Evolutionary conservation across 139 green algal genomes (phyloP).

Genomic region (Haematococcus sp.): DNA sequence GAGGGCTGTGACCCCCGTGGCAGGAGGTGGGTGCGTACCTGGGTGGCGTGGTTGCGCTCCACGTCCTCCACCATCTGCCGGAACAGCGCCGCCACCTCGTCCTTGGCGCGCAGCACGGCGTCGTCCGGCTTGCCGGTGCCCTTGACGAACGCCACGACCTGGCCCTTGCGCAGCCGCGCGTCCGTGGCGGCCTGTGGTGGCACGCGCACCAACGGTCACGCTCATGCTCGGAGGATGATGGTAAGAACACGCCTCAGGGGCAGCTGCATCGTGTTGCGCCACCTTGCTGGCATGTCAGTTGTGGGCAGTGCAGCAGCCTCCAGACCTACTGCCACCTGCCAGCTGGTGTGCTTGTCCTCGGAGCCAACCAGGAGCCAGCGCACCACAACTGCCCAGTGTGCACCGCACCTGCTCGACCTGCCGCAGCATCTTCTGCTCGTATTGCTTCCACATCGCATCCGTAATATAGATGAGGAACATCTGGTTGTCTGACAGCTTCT

Average conservation of each 20-base stretch:
- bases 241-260: too few species aligned
- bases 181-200: constrained; percentile 46
- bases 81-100: constrained; percentile 37
- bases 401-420: constrained; percentile 42
- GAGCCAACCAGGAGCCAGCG: too few species aligned
- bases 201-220: not conserved
- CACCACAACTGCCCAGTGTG: too few species aligned
- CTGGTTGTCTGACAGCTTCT: constrained; percentile 48
- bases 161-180: constrained; percentile 36
- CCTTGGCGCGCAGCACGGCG: constrained; percentile 26
- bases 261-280: too few species aligned
- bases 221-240: not conserved
- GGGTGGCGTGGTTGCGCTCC: constrained; percentile 48
- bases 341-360: too few species aligned
- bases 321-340: too few species aligned
- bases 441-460: constrained; percentile 37
- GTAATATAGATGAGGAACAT: constrained; percentile 54
- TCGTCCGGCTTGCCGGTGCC: constrained; percentile 32
- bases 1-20: too few species aligned
- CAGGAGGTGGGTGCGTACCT: constrained; percentile 32
- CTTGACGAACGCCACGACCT: constrained; percentile 28
- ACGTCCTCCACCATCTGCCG: constrained; percentile 55
- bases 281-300: too few species aligned
- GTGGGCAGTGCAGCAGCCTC: too few species aligned
- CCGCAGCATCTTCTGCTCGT: constrained; percentile 53